Conservation (phyloP, 257 asterid species). For the Solanum paucissectum region DNA sequence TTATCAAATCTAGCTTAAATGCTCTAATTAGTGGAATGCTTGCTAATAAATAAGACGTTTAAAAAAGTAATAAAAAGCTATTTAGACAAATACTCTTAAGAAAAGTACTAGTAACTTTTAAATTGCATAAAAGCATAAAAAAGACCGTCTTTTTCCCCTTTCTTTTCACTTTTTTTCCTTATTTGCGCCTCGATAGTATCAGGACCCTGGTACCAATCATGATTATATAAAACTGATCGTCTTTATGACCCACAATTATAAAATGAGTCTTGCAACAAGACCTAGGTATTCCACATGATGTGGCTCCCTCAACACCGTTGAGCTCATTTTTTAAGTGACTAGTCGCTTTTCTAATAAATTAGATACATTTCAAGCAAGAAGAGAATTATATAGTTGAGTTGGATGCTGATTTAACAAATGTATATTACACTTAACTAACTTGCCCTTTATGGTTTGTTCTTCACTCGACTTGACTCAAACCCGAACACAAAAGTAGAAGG, state of each 20-base stretch:
- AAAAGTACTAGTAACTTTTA: background rate
- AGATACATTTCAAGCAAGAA: too few species aligned
- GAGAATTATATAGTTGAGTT: too few species aligned
- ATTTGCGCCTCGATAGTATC: too few species aligned
- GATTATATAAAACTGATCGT: background rate
- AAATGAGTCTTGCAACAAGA: background rate
- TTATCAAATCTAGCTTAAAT: too few species aligned
- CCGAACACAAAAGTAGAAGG: too few species aligned
- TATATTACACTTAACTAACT: background rate
- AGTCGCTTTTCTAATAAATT: too few species aligned
- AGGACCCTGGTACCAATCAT: background rate
- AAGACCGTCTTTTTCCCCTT: fast-evolving
- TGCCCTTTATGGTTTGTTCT: background rate
- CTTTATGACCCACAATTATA: background rate
- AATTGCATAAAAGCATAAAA: background rate
- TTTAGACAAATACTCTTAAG: too few species aligned
- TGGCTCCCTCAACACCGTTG: background rate
- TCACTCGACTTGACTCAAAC: too few species aligned
- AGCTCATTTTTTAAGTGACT: background rate
- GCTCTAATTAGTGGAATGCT: too few species aligned
- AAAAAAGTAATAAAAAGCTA: too few species aligned
- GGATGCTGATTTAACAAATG: too few species aligned
- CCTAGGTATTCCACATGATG: background rate
- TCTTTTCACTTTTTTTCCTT: background rate
- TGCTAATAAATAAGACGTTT: too few species aligned